phyloP scores from a whole-genome alignment of 441 rosid species.

The Melastoma candidum region DNA sequence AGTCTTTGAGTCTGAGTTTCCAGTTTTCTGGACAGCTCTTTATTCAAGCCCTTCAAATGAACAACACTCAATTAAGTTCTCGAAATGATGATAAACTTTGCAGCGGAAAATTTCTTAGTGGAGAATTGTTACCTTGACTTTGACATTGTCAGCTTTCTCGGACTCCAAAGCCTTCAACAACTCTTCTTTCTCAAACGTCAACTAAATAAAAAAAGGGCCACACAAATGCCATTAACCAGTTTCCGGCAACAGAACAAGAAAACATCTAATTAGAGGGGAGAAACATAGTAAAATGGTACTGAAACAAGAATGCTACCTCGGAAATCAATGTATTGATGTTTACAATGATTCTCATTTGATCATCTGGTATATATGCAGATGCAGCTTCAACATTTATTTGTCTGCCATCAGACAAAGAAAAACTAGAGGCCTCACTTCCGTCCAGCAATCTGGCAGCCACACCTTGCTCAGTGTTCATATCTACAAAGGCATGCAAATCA shows the following conservation, averaged over 20 bases:
- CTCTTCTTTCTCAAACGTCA: conserved; percentile 85
- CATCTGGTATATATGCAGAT: conserved; percentile 59
- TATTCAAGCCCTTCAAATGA: conserved; percentile 59
- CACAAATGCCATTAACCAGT: conserved; percentile 1
- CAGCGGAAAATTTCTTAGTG: neutral
- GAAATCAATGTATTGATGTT: conserved; percentile 63
- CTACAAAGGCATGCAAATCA: conserved; percentile 29
- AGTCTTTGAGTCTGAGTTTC: conserved; percentile 91
- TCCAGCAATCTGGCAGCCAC: conserved; percentile 20
- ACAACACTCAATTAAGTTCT: neutral
- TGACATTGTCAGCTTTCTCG: conserved; percentile 64
- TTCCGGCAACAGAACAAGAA: too few relatives aligned
- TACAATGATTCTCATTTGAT: conserved; percentile 65
- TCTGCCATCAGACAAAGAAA: conserved; percentile 30
- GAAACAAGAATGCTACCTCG: conserved; percentile 41
- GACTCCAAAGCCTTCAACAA: conserved; percentile 67
- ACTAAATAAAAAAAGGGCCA: conserved; percentile 35
- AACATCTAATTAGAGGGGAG: neutral
- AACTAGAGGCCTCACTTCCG: conserved; percentile 31
- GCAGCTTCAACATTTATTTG: conserved; percentile 36
- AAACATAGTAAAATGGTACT: conserved; percentile 1
- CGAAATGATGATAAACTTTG: too few relatives aligned
- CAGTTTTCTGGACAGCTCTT: conserved; percentile 74
- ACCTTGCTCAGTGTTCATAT: conserved; percentile 31
- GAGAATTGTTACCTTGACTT: conserved; percentile 47